Base-by-base conservation (phyloP, 164 flowering plant species). In the Umbilicus rupestris region DNA sequence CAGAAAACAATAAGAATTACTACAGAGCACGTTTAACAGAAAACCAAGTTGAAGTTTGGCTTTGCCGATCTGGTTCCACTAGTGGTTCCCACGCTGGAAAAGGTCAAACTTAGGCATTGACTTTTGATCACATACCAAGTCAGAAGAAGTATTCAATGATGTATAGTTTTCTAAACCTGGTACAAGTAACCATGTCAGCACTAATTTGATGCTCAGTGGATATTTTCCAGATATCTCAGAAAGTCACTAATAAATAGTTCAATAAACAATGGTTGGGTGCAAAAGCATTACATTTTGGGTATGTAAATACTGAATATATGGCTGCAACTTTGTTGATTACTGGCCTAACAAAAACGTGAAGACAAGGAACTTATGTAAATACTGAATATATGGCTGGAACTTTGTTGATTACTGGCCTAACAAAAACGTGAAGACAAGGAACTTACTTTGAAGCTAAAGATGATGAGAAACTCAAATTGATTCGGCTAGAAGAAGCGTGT, bases 401-500 rank as follows among this genome's bases (percentile, higher is more conserved):
- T 9, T 28, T 11, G 31, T 52, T 24, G 1, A 52, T 12, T n/a
- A n/a, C 45, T 62, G 44, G 44, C 44, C 65, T 63, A 63, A n/a
- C 65, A 63, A 63, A 50, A 50, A 50, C 22, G 15, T 50, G 29
- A 22, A 47, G n/a, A n/a, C n/a, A n/a, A n/a, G n/a, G n/a, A n/a
- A n/a, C n/a, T n/a, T n/a, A n/a, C n/a, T n/a, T n/a, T n/a, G n/a
- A n/a, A n/a, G n/a, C n/a, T n/a, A n/a, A n/a, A n/a, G n/a, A n/a
- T n/a, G n/a, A n/a, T n/a, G n/a, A n/a, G 66, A 57, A 41, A 14
- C 39, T 87, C 76, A 84, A 57, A 84, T 76, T 5, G 65, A 46
- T 71, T 89, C 96, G 0, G 91, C 88, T 41, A 95, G 76, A 28
- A 86, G 81, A 64, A 95, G 76, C 0, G 97, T 95, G 76, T 95